Conservation (phyloP, 2,329 filamentous ascomycete species). For the Aureobasidium sp. region DNA sequence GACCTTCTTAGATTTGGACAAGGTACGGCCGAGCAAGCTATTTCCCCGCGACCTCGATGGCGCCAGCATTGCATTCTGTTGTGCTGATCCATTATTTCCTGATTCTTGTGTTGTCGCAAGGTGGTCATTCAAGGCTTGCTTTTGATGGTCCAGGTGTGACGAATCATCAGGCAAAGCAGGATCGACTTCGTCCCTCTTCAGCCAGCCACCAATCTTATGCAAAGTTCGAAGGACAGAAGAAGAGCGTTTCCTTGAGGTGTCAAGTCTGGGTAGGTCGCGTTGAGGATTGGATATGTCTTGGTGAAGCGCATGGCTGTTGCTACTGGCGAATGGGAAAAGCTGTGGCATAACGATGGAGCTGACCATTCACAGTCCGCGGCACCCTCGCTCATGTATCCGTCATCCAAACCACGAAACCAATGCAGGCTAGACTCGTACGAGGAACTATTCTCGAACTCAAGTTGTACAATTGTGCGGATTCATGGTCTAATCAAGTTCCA, state of each 20-base stretch:
- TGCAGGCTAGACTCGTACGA: slow-evolving; percentile 10
- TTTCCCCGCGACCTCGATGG: not conserved
- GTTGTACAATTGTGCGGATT: slow-evolving; percentile 3
- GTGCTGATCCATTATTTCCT: slow-evolving; percentile 23
- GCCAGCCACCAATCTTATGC: slow-evolving; percentile 36
- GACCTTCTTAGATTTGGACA: slow-evolving; percentile 47
- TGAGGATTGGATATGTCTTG: slow-evolving; percentile 21
- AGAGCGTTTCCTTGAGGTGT: slow-evolving; percentile 30
- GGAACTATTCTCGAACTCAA: slow-evolving; percentile 9
- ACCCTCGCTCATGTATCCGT: slow-evolving; percentile 11
- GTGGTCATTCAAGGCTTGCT: not conserved
- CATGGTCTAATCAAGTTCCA: slow-evolving; percentile 6
- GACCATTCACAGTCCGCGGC: slow-evolving; percentile 16
- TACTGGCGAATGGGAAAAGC: slow-evolving; percentile 26
- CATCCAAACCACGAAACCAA: slow-evolving; percentile 5
- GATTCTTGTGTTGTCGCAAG: not conserved
- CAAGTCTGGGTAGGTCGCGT: not conserved
- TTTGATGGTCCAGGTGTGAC: slow-evolving; percentile 1
- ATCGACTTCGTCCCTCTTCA: slow-evolving; percentile 34
- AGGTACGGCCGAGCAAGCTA: slow-evolving; percentile 11
- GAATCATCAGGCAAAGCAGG: slow-evolving; percentile 15
- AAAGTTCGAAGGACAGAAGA: slow-evolving; percentile 24
- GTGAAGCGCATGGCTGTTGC: slow-evolving; percentile 18
- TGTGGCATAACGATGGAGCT: slow-evolving; percentile 25
- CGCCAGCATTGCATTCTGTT: slow-evolving; percentile 24